A percentile compares a stretch with the other conserved stretches of the same genome.
Conservation (phyloP, 2,329 filamentous ascomycete genomes). For the Penicillium sp. region DNA sequence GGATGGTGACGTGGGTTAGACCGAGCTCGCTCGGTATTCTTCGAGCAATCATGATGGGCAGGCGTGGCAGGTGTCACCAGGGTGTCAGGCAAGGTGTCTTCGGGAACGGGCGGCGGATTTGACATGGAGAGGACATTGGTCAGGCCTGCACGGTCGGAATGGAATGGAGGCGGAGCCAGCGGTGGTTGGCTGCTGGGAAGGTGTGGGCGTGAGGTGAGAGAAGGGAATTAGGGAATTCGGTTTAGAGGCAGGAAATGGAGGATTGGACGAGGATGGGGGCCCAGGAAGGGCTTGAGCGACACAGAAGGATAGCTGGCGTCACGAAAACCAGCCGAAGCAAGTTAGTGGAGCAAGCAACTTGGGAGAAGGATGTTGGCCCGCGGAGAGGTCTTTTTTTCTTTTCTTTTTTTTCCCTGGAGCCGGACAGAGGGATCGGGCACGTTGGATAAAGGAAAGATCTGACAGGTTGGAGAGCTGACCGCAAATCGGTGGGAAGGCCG, state of each 20-base stretch:
- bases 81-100: constrained; percentile 46
- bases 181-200: constrained; percentile 14
- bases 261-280: not conserved
- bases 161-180: constrained; percentile 23
- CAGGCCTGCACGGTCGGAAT: constrained; percentile 37
- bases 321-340: constrained; percentile 22
- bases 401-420: constrained; percentile 6
- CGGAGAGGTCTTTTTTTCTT: not conserved
- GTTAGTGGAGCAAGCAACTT: constrained; percentile 19
- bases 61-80: constrained; percentile 51
- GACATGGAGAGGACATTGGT: constrained; percentile 59
- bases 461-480: constrained; percentile 35
- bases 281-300: constrained; percentile 10
- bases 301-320: constrained; percentile 32
- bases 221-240: constrained; percentile 7
- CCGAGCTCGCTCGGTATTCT: constrained; percentile 29
- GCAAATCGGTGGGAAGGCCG: constrained; percentile 21
- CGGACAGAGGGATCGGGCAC: constrained; percentile 24
- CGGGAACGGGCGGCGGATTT: constrained; percentile 49
- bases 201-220: not conserved
- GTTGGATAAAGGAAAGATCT: constrained; percentile 35
- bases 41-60: constrained; percentile 45
- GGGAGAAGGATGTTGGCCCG: not conserved
- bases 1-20: constrained; percentile 42
- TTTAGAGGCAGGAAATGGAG: not conserved